Evolutionary conservation across 2,329 filamentous ascomycete species (phyloP).

Genomic region (Macroventuria anomochaeta): DNA sequence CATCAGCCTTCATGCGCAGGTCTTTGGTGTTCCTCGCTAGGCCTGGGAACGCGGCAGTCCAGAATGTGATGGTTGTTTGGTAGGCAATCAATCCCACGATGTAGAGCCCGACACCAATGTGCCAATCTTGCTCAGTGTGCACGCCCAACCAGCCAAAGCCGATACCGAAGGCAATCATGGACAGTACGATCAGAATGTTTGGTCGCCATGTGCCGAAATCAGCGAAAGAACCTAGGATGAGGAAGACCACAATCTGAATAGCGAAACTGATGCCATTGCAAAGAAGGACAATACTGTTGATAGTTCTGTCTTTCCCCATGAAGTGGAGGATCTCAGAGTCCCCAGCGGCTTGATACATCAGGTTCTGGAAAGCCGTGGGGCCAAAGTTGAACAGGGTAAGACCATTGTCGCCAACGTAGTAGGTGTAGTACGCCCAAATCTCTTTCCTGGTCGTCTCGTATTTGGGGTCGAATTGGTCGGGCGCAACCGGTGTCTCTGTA

Average conservation of each 20-base stretch:
- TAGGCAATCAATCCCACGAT: conserved; percentile 71
- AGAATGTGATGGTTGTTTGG: conserved; percentile 71
- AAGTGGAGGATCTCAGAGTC: conserved; percentile 61
- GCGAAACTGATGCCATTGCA: conserved; percentile 73
- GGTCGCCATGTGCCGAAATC: conserved; percentile 70
- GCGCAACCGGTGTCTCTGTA: conserved; percentile 54
- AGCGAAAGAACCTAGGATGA: conserved; percentile 60
- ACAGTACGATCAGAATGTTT: conserved; percentile 65
- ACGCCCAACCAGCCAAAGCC: conserved; percentile 72
- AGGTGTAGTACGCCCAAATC: conserved; percentile 65
- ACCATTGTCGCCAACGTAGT: conserved; percentile 73
- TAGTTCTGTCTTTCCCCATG: conserved; percentile 55
- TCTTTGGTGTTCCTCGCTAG: conserved; percentile 62
- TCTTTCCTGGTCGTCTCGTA: conserved; percentile 61
- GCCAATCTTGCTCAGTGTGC: conserved; percentile 66
- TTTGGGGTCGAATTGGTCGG: conserved; percentile 62
- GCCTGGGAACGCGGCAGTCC: conserved; percentile 68
- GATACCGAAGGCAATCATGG: conserved; percentile 59
- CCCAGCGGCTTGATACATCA: conserved; percentile 66
- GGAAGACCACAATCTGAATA: conserved; percentile 65
- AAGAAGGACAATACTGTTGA: conserved; percentile 61
- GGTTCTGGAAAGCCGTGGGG: conserved; percentile 62
- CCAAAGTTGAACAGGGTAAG: conserved; percentile 63
- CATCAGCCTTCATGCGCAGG: conserved; percentile 60
- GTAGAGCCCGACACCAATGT: conserved; percentile 66